Conservation (phyloP, 2,329 filamentous ascomycete genomes). For the Penicillium sp. region DNA sequence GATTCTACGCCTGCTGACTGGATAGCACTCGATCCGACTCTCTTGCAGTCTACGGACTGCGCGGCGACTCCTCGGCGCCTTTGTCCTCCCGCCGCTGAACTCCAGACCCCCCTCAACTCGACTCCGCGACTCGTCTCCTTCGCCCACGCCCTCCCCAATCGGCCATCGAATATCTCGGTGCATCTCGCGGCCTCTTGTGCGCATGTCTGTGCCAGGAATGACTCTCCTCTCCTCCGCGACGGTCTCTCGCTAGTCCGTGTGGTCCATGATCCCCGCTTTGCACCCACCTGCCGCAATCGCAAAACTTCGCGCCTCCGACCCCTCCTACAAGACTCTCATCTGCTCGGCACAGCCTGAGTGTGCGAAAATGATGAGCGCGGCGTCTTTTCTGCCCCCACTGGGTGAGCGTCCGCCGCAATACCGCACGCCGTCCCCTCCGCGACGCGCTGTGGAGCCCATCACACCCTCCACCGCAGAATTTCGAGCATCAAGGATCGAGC, state of each 20-base stretch:
- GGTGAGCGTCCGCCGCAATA: slow-evolving; percentile 43
- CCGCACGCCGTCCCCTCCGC: slow-evolving; percentile 48
- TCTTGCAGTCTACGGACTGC: slow-evolving; percentile 22
- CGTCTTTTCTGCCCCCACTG: slow-evolving; percentile 37
- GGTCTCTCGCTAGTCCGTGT: slow-evolving; percentile 42
- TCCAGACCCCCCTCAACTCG: slow-evolving; percentile 26
- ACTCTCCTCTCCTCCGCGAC: slow-evolving; percentile 37
- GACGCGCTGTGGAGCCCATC: slow-evolving; percentile 47
- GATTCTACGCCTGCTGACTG: slow-evolving; percentile 21
- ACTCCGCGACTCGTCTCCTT: slow-evolving; percentile 21
- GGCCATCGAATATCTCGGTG: slow-evolving; percentile 17
- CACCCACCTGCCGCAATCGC: slow-evolving; percentile 37
- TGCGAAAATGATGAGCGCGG: slow-evolving; percentile 38
- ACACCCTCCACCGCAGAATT: slow-evolving; percentile 39
- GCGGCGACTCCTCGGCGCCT: slow-evolving; percentile 26
- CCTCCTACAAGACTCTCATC: slow-evolving; percentile 13
- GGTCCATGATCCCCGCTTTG: slow-evolving; percentile 44
- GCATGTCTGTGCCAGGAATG: slow-evolving; percentile 39
- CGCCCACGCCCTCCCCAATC: slow-evolving; percentile 20
- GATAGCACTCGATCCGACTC: slow-evolving; percentile 14
- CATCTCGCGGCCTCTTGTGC: slow-evolving; percentile 25
- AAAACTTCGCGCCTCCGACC: slow-evolving; percentile 24
- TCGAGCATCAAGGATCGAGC: slow-evolving; percentile 31
- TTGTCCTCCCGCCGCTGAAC: slow-evolving; percentile 27
- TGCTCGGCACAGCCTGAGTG: slow-evolving; percentile 6